Percentiles rank a stretch among this genome's conserved stretches.
Evolutionary conservation across 192 early-diverging fungal genomes (phyloP).

Genomic region (Linderina pennispora): DNA sequence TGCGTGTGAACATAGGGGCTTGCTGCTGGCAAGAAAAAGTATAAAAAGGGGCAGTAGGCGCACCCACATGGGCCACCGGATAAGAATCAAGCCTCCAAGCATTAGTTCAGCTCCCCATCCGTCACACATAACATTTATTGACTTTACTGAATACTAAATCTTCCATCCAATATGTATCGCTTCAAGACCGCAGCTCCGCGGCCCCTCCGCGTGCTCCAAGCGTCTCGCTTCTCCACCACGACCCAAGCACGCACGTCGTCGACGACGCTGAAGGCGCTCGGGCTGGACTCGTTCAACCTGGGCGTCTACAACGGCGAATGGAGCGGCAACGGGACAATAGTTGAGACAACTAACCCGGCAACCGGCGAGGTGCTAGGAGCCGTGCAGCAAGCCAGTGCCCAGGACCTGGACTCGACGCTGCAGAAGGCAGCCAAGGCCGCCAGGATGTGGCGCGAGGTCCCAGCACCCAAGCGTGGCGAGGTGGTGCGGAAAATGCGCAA

Average conservation of each 20-base stretch:
- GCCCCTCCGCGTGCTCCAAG: too few species aligned
- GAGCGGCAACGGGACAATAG: slow-evolving; percentile 57
- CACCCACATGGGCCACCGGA: too few species aligned
- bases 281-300: slow-evolving; percentile 60
- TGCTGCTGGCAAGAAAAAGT: too few species aligned
- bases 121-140: too few species aligned
- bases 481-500: slow-evolving; percentile 87
- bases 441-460: slow-evolving; percentile 60
- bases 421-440: slow-evolving; percentile 58
- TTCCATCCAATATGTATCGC: too few species aligned
- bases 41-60: too few species aligned
- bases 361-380: slow-evolving; percentile 79
- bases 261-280: slow-evolving; percentile 49
- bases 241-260: slow-evolving; percentile 15
- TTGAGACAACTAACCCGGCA: slow-evolving; percentile 65
- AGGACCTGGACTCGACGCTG: slow-evolving; percentile 60
- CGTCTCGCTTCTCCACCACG: slow-evolving; percentile 13
- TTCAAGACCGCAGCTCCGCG: too few species aligned
- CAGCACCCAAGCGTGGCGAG: slow-evolving; percentile 84
- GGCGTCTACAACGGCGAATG: slow-evolving; percentile 75
- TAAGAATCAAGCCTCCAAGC: too few species aligned
- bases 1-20: too few species aligned
- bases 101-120: too few species aligned
- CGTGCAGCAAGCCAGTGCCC: slow-evolving; percentile 58
- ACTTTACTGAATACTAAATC: too few species aligned